Base-by-base conservation (phyloP, 179 eudicot genomes). In the Drosera spatulata region DNA sequence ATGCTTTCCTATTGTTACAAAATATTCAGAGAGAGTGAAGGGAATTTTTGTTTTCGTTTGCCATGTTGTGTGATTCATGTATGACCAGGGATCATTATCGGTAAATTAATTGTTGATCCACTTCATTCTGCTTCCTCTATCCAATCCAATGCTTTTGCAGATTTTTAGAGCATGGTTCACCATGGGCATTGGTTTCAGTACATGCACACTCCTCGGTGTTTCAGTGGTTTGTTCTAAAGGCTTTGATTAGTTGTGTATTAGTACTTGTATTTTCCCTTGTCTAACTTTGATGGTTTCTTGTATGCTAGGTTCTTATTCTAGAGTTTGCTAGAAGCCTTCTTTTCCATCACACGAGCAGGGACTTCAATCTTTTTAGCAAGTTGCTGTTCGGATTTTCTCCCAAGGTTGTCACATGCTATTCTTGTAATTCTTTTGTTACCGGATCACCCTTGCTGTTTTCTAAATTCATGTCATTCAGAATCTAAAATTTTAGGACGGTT, bases 151-250 rank as follows among this genome's bases (percentile, higher is more conserved):
- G 22, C 12, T 55, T 54, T 37, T 47, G 50, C 77, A 84, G 97
- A 79, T 82, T 48, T 73, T 83, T 79, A 75, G 73, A 71, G 70
- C 59, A 47, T 91, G 97, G 97, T 91, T 91, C 71, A 69, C 86
- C 2, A 68, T 82, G 57, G 97, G 97, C 52, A 59, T 76, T 75
- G 96, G 96, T 54, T 83, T 91, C 69, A 72, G 85, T 73, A 67
- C 85, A 50, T 66, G 84, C 51, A 66, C 84, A 57, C 73, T 91
- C 68, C 43, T 85, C 61, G 97, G 83, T 66, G 88, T 79, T 50
- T 69, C 74, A 53, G 39, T 80, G 82, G 97, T 91, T 6, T 74
- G 83, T 53, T 68, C 43, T 41, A 58, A 59, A 56, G 58, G 48
- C 62, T 15, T 63, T 10, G 39, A 33, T 50, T 13, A 41, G 6